A percentile compares a stretch with the other conserved stretches of the same genome.
These are phyloP conservation scores for Funneliformis caledonium DNA, from an alignment of 371 early-diverging fungal genomes.

Conservation along the genomic window DNA sequence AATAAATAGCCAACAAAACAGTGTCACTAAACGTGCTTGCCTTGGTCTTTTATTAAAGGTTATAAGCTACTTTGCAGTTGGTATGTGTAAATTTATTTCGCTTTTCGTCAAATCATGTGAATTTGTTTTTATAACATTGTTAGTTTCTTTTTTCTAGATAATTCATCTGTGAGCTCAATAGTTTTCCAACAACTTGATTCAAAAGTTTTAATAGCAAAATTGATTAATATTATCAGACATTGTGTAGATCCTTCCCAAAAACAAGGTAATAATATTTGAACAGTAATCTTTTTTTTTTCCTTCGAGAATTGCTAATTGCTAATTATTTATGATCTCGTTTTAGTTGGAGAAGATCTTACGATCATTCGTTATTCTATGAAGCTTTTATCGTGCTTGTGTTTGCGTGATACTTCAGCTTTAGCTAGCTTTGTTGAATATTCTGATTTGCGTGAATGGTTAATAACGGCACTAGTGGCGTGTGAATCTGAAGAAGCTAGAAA, in stretches of 20 bases:
- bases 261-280: slow-evolving; percentile 12
- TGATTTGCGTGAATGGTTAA: slow-evolving; percentile 46
- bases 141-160: background rate
- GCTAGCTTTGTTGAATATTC: slow-evolving; percentile 43
- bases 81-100: slow-evolving; percentile 23
- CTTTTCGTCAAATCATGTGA: background rate
- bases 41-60: slow-evolving; percentile 41
- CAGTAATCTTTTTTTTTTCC: background rate
- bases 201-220: slow-evolving; percentile 23
- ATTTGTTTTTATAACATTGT: background rate
- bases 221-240: slow-evolving; percentile 35
- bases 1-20: slow-evolving; percentile 17
- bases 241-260: slow-evolving; percentile 33
- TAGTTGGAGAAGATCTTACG: slow-evolving; percentile 37
- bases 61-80: slow-evolving; percentile 36
- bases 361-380: slow-evolving; percentile 37
- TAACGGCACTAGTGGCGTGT: slow-evolving; percentile 48
- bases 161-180: background rate
- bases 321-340: background rate
- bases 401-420: slow-evolving; percentile 34
- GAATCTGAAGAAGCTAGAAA: slow-evolving; percentile 50
- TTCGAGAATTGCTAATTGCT: background rate
- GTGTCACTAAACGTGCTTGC: slow-evolving; percentile 38
- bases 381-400: slow-evolving; percentile 34
- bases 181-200: slow-evolving; percentile 29